Base-by-base conservation (phyloP, 78 protist species). In the Planoprotostelium fungivorum region DNA sequence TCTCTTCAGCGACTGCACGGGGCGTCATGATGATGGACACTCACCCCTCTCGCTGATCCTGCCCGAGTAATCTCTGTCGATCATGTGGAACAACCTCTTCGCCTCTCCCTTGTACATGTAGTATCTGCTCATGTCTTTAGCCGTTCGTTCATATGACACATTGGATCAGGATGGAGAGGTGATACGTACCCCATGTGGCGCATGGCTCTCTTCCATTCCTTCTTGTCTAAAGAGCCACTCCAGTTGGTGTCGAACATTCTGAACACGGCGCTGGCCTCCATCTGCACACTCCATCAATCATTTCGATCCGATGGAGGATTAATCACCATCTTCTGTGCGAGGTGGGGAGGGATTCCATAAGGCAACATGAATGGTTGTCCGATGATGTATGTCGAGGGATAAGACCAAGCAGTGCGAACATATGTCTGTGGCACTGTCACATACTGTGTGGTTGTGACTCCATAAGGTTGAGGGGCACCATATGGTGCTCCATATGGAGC, bases 61-160 rank as follows among this genome's bases (percentile, higher is more conserved):
- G 23, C 94, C 94, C 38, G 88, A 84, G 36, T 88, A 88, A 85
- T 91, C 87, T 23, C 87, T 38, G 84, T 91, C 94, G n/a, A 91
- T 91, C 34, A 37, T 73, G n/a, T 63, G 35, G 89, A 91, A 91
- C 10, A 91, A 34, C 36, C 38, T 51, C 83, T 88, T 91, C 31
- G 90, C 35, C 86, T 91, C 92, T 63, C 94, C 94, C 85, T 91
- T 91, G 0, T 83, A 34, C 73, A 91, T 87, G 38, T 91, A 91
- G 89, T 38, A 38, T 16, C 94, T 91, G 34, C 88, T n/a, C n/a
- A n/a, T n/a, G n/a, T n/a, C n/a, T n/a, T n/a, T n/a, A n/a, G n/a
- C n/a, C n/a, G n/a, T n/a, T n/a, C n/a, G n/a, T n/a, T n/a, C n/a
- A n/a, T n/a, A n/a, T n/a, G n/a, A n/a, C n/a, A n/a, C n/a, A n/a